Percentiles rank a stretch among this genome's conserved stretches.
phyloP scores from a whole-genome alignment of 352 stramenopile genomes.

The Saprolegnia parasitica region DNA sequence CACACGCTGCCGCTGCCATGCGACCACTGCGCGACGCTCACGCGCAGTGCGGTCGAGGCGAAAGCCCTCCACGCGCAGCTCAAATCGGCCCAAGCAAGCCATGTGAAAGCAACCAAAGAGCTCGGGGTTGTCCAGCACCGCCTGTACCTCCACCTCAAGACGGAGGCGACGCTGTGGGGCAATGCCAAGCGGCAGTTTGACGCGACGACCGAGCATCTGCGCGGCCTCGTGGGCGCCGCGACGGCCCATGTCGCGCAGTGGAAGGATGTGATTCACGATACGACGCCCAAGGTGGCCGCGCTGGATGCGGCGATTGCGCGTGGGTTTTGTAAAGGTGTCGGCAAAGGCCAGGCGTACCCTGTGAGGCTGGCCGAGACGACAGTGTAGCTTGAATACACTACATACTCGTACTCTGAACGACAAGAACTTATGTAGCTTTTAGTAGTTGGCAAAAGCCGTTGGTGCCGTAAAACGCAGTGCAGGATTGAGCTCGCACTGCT shows the following conservation, averaged over 20 bases:
- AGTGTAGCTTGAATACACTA: not conserved
- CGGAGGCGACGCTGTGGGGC: slow-evolving; percentile 54
- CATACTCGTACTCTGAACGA: too few relatives aligned
- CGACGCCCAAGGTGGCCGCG: slow-evolving; percentile 7
- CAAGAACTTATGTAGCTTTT: too few relatives aligned
- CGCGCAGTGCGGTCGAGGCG: slow-evolving; percentile 32
- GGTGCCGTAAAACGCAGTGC: slow-evolving; percentile 38
- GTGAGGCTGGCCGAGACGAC: slow-evolving; percentile 4
- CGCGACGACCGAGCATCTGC: slow-evolving; percentile 37
- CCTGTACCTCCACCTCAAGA: slow-evolving; percentile 19
- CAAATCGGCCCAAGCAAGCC: slow-evolving; percentile 36
- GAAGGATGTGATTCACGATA: slow-evolving; percentile 23
- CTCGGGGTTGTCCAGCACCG: slow-evolving; percentile 41
- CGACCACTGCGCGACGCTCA: slow-evolving; percentile 48
- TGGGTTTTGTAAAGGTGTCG: slow-evolving; percentile 42
- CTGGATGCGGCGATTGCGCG: slow-evolving; percentile 35
- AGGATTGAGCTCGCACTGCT: slow-evolving; percentile 40
- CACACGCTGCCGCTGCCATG: slow-evolving; percentile 61
- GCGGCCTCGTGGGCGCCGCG: slow-evolving; percentile 30
- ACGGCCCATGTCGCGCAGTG: slow-evolving; percentile 30
- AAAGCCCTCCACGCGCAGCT: slow-evolving; percentile 30
- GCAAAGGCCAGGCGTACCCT: slow-evolving; percentile 35
- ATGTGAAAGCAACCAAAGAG: slow-evolving; percentile 35
- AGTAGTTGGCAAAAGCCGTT: not conserved
- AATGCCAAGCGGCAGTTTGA: slow-evolving; percentile 46